Conservation (phyloP, 345 rosid species). For the Citrus cavaleriei region DNA sequence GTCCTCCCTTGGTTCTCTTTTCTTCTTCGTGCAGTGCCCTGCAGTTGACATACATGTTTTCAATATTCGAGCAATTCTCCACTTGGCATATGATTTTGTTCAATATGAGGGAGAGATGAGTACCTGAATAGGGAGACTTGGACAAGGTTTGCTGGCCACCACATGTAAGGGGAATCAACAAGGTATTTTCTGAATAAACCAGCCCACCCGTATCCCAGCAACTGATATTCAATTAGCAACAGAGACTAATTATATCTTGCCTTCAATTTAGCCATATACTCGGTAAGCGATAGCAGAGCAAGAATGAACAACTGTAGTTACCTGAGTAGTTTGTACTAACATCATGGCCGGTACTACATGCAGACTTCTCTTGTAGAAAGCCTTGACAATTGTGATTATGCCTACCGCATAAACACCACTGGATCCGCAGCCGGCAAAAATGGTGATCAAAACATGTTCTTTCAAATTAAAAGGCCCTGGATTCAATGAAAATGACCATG, state of each 20-base stretch:
- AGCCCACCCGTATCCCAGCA: slow-evolving; percentile 48
- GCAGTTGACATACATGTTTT: slow-evolving; percentile 1
- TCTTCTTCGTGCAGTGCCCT: slow-evolving; percentile 75
- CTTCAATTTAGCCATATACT: background rate
- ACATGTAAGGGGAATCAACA: slow-evolving; percentile 48
- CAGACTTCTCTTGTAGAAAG: slow-evolving; percentile 38
- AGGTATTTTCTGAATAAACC: slow-evolving; percentile 42
- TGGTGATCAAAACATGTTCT: slow-evolving; percentile 58
- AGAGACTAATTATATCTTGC: background rate
- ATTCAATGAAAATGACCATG: slow-evolving; percentile 49
- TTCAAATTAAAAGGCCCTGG: slow-evolving; percentile 54
- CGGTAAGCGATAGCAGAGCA: background rate
- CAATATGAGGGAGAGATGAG: background rate
- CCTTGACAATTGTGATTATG: slow-evolving; percentile 48
- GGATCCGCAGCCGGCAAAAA: slow-evolving; percentile 48
- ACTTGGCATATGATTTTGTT: background rate
- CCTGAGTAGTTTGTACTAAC: slow-evolving; percentile 47
- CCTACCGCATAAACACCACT: slow-evolving; percentile 36
- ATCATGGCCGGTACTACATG: slow-evolving; percentile 14
- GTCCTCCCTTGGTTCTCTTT: slow-evolving; percentile 44
- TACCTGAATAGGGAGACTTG: slow-evolving; percentile 53
- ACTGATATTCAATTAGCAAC: background rate
- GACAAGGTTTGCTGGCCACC: slow-evolving; percentile 53
- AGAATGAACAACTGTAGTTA: background rate
- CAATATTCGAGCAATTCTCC: background rate